Base-by-base conservation (phyloP, 2,329 filamentous ascomycete species). In the Herpotrichia juniperi region DNA sequence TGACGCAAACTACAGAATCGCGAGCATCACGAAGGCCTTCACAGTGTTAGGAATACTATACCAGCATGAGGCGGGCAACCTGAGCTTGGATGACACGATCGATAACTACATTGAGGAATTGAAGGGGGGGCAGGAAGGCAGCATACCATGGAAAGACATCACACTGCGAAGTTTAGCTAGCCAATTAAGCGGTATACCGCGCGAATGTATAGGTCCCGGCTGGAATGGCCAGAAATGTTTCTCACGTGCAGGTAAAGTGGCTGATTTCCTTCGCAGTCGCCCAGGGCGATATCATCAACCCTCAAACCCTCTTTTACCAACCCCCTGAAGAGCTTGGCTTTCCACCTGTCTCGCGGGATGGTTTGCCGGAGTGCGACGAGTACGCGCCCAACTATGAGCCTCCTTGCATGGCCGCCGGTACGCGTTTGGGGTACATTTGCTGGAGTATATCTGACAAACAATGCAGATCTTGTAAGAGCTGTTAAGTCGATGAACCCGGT, bases 121-220 rank as follows among this genome's bases (percentile, higher is more conserved):
- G 34, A 58, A 54, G 17, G 64, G 61, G 4, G 51, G 63, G 22
- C 64, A 70, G 32, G 53, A 63, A 2, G 69, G 68, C 1, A 68
- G 56, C 1, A 60, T 73, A 30, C 66, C 67, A 3, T 78, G 74
- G 73, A 72, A 75, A 24, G 71, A 76, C 44, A 76, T 78, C 45
- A 78, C 76, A 1, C 57, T 78, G 46, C 67, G 76, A 8, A 70
- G 61, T 39, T 58, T 78, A n/a, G 74, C 76, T 1, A 75, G 74
- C 55, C 76, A 78, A 46, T 56, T 78, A 21, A 69, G 70, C 47
- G 76, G 76, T 24, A 69, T 78, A 26, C 75, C 75, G 11, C 64
- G 75, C 30, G 75, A 78, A 37, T 74, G 73, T 65, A 66, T 31
- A 61, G 43, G 48, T 9, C 40, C 25, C 16, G 12, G 28, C 3